Evolutionary conservation across 2,329 filamentous ascomycete genomes (phyloP).

Genomic region (Botrytis tulipae): DNA sequence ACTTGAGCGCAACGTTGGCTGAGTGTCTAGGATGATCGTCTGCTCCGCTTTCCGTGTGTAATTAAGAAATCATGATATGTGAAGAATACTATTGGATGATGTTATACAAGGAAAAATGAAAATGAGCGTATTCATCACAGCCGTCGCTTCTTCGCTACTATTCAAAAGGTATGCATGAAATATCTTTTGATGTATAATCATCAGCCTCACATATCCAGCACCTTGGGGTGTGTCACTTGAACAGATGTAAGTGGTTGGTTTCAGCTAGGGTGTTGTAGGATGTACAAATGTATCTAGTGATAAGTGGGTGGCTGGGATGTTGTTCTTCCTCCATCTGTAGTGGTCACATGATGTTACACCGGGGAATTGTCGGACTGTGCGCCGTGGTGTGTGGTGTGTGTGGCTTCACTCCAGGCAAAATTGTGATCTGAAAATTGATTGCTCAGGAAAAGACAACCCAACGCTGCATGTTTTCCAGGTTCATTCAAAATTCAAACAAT

Average conservation of each 20-base stretch:
- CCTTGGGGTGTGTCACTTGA: not conserved
- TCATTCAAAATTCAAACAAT: not conserved
- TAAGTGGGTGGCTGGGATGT: not conserved
- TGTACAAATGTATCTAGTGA: not conserved
- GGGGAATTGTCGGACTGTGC: not conserved
- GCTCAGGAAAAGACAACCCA: too few species aligned
- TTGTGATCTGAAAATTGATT: not conserved
- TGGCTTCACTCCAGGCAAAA: not conserved
- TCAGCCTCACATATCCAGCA: slow-evolving; percentile 16
- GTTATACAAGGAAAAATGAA: not conserved
- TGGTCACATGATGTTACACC: not conserved
- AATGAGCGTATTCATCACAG: not conserved
- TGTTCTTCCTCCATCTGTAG: not conserved
- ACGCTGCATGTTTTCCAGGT: not conserved
- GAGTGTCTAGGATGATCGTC: not conserved
- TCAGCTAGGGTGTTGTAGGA: not conserved
- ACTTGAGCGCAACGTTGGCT: slow-evolving; percentile 11
- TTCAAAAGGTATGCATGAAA: not conserved
- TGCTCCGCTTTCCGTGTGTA: not conserved
- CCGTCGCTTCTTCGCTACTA: not conserved
- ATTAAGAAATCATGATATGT: slow-evolving; percentile 6
- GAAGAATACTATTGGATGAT: not conserved
- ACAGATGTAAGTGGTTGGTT: not conserved
- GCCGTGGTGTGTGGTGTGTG: not conserved
- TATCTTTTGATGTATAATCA: not conserved